phyloP scores from a whole-genome alignment of 1,284 basidiomycete genomes.

The Xerocomus amazonicus region DNA sequence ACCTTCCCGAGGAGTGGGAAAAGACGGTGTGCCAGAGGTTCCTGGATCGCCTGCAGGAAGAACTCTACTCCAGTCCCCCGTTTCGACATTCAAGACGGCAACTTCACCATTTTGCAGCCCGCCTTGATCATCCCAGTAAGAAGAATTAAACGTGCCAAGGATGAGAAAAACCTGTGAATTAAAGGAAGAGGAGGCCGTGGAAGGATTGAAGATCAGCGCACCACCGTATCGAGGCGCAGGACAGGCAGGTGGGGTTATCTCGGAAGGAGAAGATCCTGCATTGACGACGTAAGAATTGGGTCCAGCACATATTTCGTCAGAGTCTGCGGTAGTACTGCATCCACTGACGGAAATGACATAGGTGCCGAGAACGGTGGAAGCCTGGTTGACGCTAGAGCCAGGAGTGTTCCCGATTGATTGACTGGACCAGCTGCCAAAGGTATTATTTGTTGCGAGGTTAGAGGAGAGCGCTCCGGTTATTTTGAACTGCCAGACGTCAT shows the following conservation, averaged over 20 bases:
- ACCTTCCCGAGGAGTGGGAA: conserved; percentile 65
- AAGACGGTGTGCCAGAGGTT: conserved; percentile 36
- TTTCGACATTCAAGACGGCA: conserved; percentile 58
- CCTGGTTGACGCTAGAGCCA: conserved; percentile 41
- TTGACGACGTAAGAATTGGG: conserved; percentile 56
- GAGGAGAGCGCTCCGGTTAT: conserved; percentile 67
- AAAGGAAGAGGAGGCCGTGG: conserved; percentile 52
- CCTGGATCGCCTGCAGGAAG: conserved; percentile 72
- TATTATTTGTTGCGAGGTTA: conserved; percentile 48
- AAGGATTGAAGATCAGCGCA: conserved; percentile 58
- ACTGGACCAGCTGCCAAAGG: conserved; percentile 58
- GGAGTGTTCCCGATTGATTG: conserved; percentile 40
- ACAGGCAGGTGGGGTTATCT: conserved; percentile 46
- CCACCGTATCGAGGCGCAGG: conserved; percentile 68
- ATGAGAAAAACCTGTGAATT: conserved; percentile 62
- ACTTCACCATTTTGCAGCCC: conserved; percentile 65
- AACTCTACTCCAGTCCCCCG: conserved; percentile 68
- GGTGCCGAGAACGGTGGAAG: conserved; percentile 52
- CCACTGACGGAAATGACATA: conserved; percentile 58
- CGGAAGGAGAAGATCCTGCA: conserved; percentile 32
- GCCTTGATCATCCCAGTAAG: conserved; percentile 62
- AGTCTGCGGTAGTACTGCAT: conserved; percentile 45
- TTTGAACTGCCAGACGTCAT: conserved; percentile 65
- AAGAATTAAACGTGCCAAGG: conserved; percentile 59
- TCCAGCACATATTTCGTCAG: conserved; percentile 50